Conservation (phyloP, 2,329 filamentous ascomycete species). For the Claviceps pusilla region DNA sequence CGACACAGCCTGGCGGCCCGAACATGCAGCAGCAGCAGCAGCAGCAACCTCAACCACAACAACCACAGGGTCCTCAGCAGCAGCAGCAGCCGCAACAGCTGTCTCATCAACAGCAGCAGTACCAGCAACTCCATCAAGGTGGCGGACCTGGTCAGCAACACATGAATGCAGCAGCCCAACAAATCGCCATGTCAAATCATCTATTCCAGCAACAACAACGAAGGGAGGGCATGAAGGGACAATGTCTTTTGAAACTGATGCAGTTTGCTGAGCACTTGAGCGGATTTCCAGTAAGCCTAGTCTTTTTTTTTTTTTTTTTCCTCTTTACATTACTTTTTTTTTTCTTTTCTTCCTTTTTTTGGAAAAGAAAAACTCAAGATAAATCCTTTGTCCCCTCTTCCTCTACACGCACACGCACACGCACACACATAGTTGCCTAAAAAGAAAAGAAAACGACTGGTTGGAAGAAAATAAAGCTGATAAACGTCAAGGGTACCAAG, state of each 20-base stretch:
- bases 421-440: too few relatives aligned
- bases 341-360: neutral
- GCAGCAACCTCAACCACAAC: slow-evolving; percentile 18
- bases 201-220: slow-evolving; percentile 34
- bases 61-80: neutral
- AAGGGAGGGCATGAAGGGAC: slow-evolving; percentile 37
- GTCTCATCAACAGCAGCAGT: slow-evolving; percentile 2
- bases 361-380: too few relatives aligned
- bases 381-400: neutral
- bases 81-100: neutral
- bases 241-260: slow-evolving; percentile 44
- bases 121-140: slow-evolving; percentile 12
- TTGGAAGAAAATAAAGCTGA: neutral
- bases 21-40: slow-evolving; percentile 20
- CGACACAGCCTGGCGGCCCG: slow-evolving; percentile 11
- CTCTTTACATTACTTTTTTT: neutral
- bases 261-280: slow-evolving; percentile 49
- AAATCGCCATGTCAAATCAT: slow-evolving; percentile 19
- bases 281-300: slow-evolving; percentile 33
- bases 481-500: slow-evolving; percentile 31
- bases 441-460: too few relatives aligned
- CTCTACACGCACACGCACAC: too few relatives aligned
- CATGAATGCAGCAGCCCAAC: slow-evolving; percentile 20
- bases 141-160: slow-evolving; percentile 12
- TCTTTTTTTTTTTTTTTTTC: neutral